phyloP scores from a whole-genome alignment of 805 yeast species.

The Zygosaccharomyces rouxii region DNA sequence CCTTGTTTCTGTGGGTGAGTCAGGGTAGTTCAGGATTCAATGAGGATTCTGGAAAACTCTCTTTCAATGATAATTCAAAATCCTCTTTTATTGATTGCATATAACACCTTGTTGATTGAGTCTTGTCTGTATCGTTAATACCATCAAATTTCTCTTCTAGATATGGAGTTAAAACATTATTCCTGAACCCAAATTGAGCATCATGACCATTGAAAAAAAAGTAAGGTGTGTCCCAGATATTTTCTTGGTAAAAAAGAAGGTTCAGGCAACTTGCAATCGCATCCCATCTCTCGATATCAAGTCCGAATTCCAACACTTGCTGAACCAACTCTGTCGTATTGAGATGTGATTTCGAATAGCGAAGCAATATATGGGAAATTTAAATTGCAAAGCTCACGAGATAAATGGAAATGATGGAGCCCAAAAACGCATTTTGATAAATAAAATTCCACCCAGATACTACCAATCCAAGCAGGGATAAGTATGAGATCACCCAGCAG shows the following conservation, averaged over 20 bases:
- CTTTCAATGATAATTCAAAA: too few species aligned
- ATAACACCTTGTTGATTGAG: too few species aligned
- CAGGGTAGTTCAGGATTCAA: too few species aligned
- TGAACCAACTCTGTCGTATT: not conserved
- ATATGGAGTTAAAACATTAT: too few species aligned
- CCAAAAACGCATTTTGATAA: not conserved
- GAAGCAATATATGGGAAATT: not conserved
- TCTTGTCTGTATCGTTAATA: too few species aligned
- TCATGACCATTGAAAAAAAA: not conserved
- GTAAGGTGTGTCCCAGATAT: too few species aligned
- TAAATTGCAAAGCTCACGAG: not conserved
- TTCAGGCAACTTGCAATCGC: not conserved
- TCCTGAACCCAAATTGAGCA: too few species aligned
- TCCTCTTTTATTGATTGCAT: too few species aligned
- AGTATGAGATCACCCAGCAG: not conserved
- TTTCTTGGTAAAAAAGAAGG: too few species aligned
- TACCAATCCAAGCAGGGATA: not conserved
- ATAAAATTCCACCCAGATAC: not conserved
- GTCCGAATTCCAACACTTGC: conserved; percentile 3
- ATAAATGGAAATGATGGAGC: not conserved
- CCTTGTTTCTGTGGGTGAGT: too few species aligned
- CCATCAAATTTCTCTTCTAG: too few species aligned
- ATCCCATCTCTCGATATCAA: conserved; percentile 7
- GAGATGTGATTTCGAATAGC: not conserved
- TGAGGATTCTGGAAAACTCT: too few species aligned